phyloP scores from a whole-genome alignment of 2,329 filamentous ascomycete species.

The Didymosphaeria variabile region DNA sequence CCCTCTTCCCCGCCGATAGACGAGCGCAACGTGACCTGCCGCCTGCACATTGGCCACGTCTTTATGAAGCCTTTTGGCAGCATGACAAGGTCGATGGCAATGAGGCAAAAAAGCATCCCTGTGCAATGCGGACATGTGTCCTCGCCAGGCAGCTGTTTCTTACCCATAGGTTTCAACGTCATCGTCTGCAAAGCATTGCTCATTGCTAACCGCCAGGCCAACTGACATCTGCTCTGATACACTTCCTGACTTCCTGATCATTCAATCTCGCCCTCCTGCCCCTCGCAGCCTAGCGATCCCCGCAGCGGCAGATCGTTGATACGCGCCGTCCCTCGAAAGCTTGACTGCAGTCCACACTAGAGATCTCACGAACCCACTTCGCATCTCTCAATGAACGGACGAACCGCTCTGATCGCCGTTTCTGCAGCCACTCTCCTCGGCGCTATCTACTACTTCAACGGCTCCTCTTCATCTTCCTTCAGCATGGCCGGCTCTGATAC shows the following conservation, averaged over 20 bases:
- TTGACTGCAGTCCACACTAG: conserved; percentile 1
- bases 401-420: conserved; percentile 37
- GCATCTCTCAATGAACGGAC: conserved; percentile 35
- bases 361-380: conserved; percentile 15
- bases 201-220: background rate
- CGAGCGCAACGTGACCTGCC: conserved; percentile 5
- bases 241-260: background rate
- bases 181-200: background rate
- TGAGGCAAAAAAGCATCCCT: conserved; percentile 13
- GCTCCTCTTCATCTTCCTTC: conserved; percentile 29
- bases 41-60: conserved; percentile 17
- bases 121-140: conserved; percentile 15
- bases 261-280: conserved; percentile 7
- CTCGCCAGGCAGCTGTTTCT: background rate
- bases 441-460: conserved; percentile 40
- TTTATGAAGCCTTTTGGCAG: conserved; percentile 10
- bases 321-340: conserved; percentile 4
- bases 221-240: background rate
- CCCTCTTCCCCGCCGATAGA: conserved; percentile 20
- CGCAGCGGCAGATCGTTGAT: conserved; percentile 11
- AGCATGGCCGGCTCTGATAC: conserved; percentile 30
- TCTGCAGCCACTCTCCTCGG: conserved; percentile 38
- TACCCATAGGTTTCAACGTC: background rate
- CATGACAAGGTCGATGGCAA: conserved; percentile 1
- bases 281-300: conserved; percentile 16